These are phyloP conservation scores for Chrysanthemum lavandulifolium DNA, from an alignment of 129 eudicot genomes.

Conservation along the genomic window DNA sequence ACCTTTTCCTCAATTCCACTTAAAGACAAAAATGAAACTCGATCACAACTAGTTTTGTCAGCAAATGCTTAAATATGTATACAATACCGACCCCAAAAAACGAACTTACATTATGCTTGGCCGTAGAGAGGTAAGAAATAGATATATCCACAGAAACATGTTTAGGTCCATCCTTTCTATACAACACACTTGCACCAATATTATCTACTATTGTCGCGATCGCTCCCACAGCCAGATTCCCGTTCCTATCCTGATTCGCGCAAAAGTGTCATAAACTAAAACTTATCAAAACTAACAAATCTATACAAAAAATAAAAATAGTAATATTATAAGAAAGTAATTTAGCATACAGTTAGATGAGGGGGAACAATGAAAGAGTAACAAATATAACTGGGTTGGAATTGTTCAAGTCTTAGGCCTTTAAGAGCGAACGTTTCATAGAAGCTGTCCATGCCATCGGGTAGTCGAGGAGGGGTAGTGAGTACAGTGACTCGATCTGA, in stretches of 20 bases:
- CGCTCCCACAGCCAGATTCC: slow-evolving; percentile 28
- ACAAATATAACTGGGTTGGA: slow-evolving; percentile 30
- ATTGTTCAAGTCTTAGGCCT: slow-evolving; percentile 33
- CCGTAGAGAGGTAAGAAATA: slow-evolving; percentile 30
- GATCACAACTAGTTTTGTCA: no score
- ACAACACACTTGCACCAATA: slow-evolving; percentile 15
- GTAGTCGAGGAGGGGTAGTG: slow-evolving; percentile 20
- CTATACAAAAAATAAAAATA: no score
- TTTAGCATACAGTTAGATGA: slow-evolving; percentile 29
- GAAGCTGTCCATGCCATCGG: slow-evolving; percentile 27
- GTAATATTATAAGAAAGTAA: no score
- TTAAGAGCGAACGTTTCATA: slow-evolving; percentile 31
- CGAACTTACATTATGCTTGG: slow-evolving; percentile 20
- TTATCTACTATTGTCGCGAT: slow-evolving; percentile 18
- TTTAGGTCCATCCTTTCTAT: slow-evolving; percentile 5
- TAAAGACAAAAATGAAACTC: no score
- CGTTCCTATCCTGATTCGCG: slow-evolving; percentile 23
- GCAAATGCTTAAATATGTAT: no score
- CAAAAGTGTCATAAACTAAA: background rate
- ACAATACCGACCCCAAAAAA: no score
- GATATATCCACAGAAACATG: slow-evolving; percentile 27
- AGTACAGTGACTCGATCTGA: slow-evolving; percentile 19
- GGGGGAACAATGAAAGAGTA: slow-evolving; percentile 41
- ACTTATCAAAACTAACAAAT: background rate
- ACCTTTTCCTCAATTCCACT: no score